phyloP scores from a whole-genome alignment of 108 stramenopile genomes.

The Licmophora abbreviata region DNA sequence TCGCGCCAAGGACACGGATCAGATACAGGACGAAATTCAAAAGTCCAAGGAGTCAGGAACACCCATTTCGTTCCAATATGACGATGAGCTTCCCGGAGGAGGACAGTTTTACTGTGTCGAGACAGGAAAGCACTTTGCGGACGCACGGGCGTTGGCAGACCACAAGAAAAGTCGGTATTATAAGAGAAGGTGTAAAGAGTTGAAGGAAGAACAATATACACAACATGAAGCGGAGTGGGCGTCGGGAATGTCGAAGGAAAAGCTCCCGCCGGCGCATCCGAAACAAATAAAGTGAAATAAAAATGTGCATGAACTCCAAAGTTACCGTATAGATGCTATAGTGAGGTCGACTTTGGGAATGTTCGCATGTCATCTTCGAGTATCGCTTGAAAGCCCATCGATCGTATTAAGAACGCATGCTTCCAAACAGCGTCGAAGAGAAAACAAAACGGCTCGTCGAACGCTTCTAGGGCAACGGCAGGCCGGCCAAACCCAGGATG shows the following conservation, averaged over 20 bases:
- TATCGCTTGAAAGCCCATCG: too few species aligned
- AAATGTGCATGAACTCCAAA: too few species aligned
- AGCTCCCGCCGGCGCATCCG: conserved; percentile 75
- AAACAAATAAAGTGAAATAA: conserved; percentile 8
- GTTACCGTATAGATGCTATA: too few species aligned
- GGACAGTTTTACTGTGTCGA: conserved; percentile 97
- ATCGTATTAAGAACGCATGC: too few species aligned
- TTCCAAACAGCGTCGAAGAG: too few species aligned
- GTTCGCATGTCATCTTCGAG: too few species aligned
- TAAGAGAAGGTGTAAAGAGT: conserved; percentile 80
- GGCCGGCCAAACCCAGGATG: too few species aligned
- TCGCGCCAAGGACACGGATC: conserved; percentile 90
- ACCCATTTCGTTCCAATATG: conserved; percentile 71
- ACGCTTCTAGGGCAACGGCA: too few species aligned
- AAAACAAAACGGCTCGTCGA: too few species aligned
- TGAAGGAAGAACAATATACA: conserved; percentile 86
- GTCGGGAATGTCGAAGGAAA: conserved; percentile 83
- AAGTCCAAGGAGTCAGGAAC: conserved; percentile 58
- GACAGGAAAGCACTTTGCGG: conserved; percentile 91
- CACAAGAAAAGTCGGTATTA: conserved; percentile 91
- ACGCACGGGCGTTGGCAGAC: conserved; percentile 79
- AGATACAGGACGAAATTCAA: conserved; percentile 95
- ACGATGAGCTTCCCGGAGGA: conserved; percentile 96
- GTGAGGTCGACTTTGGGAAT: too few species aligned
- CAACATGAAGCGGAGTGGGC: conserved; percentile 75